Conservation (phyloP, 495 filamentous ascomycete species). For the Endocarpon pusillum region DNA sequence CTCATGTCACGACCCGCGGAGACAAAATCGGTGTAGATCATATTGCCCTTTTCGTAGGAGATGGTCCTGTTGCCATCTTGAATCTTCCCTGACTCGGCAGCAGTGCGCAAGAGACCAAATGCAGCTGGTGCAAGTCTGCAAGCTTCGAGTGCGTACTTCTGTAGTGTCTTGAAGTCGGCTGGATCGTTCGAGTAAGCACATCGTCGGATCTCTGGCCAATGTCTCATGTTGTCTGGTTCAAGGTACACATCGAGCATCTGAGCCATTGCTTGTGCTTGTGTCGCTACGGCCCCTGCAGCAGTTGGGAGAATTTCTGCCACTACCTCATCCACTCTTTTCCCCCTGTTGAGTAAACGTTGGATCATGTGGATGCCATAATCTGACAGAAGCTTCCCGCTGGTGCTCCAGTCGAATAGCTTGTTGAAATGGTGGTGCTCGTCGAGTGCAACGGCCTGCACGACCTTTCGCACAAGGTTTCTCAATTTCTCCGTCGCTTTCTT, state of each 20-base stretch:
- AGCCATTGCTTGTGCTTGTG: conserved; percentile 50
- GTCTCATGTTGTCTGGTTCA: conserved; percentile 30
- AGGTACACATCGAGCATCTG: conserved; percentile 71
- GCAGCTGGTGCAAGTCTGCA: conserved; percentile 9
- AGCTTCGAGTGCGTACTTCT: conserved; percentile 1
- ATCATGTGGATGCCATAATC: conserved; percentile 57
- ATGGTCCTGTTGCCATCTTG: conserved; percentile 9
- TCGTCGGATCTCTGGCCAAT: conserved; percentile 40
- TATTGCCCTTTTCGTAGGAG: conserved; percentile 32
- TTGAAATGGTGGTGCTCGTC: conserved; percentile 27
- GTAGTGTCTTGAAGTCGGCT: conserved; percentile 7
- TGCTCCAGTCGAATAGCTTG: conserved; percentile 32
- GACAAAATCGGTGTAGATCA: conserved; percentile 33
- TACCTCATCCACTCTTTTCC: conserved; percentile 47
- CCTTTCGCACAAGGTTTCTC: conserved; percentile 48
- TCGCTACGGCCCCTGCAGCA: conserved; percentile 44
- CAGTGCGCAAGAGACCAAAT: conserved; percentile 6
- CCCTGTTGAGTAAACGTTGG: conserved; percentile 47
- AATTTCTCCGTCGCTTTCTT: conserved; percentile 43
- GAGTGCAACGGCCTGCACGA: conserved; percentile 36
- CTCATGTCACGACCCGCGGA: conserved; percentile 39
- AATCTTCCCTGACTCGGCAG: conserved; percentile 2
- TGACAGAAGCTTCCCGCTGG: conserved; percentile 35
- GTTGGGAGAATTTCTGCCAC: conserved; percentile 53
- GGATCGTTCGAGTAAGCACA: conserved; percentile 19